Percentiles rank a stretch among this genome's conserved stretches.
These are phyloP conservation scores for Geranomyces michiganensis DNA, from an alignment of 192 early-diverging fungal genomes.

Conservation along the genomic window DNA sequence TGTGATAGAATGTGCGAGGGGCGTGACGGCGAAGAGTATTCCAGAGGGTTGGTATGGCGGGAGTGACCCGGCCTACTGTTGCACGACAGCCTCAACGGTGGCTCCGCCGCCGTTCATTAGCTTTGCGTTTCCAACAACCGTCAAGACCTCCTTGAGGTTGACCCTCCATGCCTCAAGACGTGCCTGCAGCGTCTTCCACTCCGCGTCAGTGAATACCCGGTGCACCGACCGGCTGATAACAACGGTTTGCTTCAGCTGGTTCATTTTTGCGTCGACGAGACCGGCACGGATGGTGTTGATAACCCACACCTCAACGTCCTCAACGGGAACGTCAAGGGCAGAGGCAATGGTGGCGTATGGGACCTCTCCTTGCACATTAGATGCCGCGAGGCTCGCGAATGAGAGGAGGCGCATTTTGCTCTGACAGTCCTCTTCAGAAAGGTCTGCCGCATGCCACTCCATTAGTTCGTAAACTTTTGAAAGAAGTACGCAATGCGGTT, in stretches of 20 bases:
- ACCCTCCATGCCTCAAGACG: slow-evolving; percentile 78
- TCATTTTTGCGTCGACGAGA: slow-evolving; percentile 91
- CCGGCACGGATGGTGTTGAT: slow-evolving; percentile 90
- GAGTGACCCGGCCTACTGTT: neutral
- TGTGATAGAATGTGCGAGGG: no score
- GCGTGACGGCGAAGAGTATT: no score
- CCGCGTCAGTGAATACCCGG: slow-evolving; percentile 75
- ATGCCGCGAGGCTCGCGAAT: slow-evolving; percentile 75
- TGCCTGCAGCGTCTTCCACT: slow-evolving; percentile 78
- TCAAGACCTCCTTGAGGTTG: slow-evolving; percentile 76
- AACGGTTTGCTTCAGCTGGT: slow-evolving; percentile 84
- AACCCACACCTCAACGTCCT: slow-evolving; percentile 93
- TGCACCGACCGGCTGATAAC: slow-evolving; percentile 80
- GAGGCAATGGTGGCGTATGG: slow-evolving; percentile 74
- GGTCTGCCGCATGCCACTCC: neutral
- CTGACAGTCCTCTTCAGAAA: slow-evolving; percentile 56
- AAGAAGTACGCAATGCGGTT: neutral
- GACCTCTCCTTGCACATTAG: slow-evolving; percentile 66
- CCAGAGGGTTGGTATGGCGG: no score
- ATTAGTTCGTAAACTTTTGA: neutral
- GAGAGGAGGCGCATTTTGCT: slow-evolving; percentile 88
- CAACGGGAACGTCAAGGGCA: slow-evolving; percentile 72
- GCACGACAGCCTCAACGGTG: slow-evolving; percentile 28
- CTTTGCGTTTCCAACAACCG: slow-evolving; percentile 88
- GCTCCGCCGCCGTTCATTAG: slow-evolving; percentile 60